Percentiles rank a stretch among this genome's conserved stretches.
Evolutionary conservation across 768 basidiomycete species (phyloP).

Genomic region (Vishniacozyma victoriae): DNA sequence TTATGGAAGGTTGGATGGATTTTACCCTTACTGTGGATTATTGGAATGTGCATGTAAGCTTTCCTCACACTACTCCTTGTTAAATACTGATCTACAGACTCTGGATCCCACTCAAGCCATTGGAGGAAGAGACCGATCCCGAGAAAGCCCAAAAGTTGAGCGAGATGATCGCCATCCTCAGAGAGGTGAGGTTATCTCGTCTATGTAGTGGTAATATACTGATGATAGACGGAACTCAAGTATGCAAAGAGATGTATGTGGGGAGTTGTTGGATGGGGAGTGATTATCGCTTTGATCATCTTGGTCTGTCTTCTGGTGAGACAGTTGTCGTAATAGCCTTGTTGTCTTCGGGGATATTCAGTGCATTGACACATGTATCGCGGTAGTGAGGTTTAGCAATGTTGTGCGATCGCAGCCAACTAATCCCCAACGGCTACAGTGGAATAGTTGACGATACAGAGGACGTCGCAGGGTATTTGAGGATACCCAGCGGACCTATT

Average conservation of each 20-base stretch:
- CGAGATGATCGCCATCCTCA: constrained; percentile 38
- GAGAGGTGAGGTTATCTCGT: constrained; percentile 18
- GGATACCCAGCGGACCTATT: too few species aligned
- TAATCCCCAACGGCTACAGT: too few species aligned
- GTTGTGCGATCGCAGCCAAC: too few species aligned
- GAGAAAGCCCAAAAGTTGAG: constrained; percentile 36
- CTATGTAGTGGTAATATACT: constrained; percentile 4
- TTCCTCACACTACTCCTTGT: neutral
- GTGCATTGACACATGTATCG: too few species aligned
- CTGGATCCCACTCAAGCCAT: constrained; percentile 33
- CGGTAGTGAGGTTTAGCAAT: too few species aligned
- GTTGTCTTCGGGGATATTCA: too few species aligned
- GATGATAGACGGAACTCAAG: constrained; percentile 31
- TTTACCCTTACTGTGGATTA: constrained; percentile 31
- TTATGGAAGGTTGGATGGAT: constrained; percentile 37
- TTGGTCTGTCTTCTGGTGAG: neutral
- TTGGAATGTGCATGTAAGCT: constrained; percentile 39
- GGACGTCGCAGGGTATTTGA: too few species aligned
- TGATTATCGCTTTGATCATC: constrained; percentile 12
- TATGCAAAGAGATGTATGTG: constrained; percentile 35
- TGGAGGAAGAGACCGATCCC: constrained; percentile 32
- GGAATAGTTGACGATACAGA: too few species aligned
- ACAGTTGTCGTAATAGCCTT: too few species aligned
- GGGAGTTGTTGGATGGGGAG: constrained; percentile 12
- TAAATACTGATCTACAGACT: constrained; percentile 16